Conservation (phyloP, 2,329 filamentous ascomycete genomes). For the Xylariales sp. region DNA sequence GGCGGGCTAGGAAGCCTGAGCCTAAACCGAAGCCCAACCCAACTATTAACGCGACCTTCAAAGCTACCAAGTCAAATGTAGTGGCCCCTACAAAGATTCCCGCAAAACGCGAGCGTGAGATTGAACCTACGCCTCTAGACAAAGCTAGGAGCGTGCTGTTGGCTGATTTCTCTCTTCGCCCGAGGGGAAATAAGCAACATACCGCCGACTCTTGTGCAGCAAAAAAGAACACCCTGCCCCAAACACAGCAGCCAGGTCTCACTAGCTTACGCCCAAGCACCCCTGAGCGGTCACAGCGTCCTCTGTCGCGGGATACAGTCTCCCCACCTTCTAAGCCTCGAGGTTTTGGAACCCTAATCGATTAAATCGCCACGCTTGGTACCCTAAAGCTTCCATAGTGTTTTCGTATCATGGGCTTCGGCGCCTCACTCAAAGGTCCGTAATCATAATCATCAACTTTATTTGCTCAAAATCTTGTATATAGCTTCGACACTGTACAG, state of each 20-base stretch:
- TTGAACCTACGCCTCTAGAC: constrained; percentile 32
- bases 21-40: constrained; percentile 54
- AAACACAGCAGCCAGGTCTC: constrained; percentile 28
- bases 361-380: constrained; percentile 32
- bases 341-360: constrained; percentile 46
- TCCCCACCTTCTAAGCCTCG: constrained; percentile 48
- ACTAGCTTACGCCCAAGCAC: constrained; percentile 41
- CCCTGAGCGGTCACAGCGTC: constrained; percentile 40
- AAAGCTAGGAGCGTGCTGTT: constrained; percentile 37
- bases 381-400: no score
- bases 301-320: constrained; percentile 41
- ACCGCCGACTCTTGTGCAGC: constrained; percentile 24
- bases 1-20: constrained; percentile 57
- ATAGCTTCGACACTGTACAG: constrained; percentile 7
- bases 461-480: constrained; percentile 14
- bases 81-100: constrained; percentile 41
- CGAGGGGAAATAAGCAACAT: constrained; percentile 40
- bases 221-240: constrained; percentile 33
- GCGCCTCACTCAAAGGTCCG: neutral
- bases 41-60: constrained; percentile 48
- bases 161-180: constrained; percentile 48
- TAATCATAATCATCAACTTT: constrained; percentile 5
- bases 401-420: neutral
- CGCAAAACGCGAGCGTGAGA: constrained; percentile 44
- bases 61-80: constrained; percentile 44